phyloP scores from a whole-genome alignment of 306 rosid genomes.

The cucumber (Cucumis sativus) region Cucumber_9930_V3 NC_026657.2:24795501-24796000 shows the following conservation, averaged over 20 bases:
- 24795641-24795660: too few species aligned
- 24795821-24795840: neutral
- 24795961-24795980: conserved; percentile 27
- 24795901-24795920: conserved; percentile 52
- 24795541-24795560: neutral
- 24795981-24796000: conserved; percentile 43
- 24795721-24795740: neutral
- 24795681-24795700: neutral
- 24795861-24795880: conserved; percentile 24
- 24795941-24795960: conserved; percentile 46
- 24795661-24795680: too few species aligned
- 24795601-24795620: neutral
- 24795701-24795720: neutral
- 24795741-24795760: neutral
- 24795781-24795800: conserved; percentile 31
- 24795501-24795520: too few species aligned
- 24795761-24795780: neutral
- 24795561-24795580: neutral
- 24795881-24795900: conserved; percentile 58
- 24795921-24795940: conserved; percentile 33
- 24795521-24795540: neutral
- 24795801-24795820: neutral
- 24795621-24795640: neutral
- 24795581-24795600: neutral
- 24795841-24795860: neutral